Base-by-base conservation (phyloP, 371 early-diverging fungal genomes). In the Rhizomucor miehei region DNA sequence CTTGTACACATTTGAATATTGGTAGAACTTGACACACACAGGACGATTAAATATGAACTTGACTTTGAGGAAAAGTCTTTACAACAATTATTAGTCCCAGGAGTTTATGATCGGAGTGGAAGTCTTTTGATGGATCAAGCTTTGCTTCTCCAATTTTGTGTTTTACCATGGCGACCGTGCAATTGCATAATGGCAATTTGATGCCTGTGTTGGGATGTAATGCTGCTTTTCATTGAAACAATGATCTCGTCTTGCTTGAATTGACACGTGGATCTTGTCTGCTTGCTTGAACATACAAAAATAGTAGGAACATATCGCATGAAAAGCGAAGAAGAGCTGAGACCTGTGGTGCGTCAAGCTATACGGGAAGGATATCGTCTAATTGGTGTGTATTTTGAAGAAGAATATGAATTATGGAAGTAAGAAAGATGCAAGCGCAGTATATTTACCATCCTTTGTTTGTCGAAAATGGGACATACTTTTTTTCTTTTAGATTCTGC, bases 281-380 rank as follows among this genome's bases (percentile, higher is more conserved):
- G 3, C 5, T 29, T 29, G 8, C 8, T 29, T 29, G 29, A 8
- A 29, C 8, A n/a, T 8, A 13, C 14, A 16, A 14, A 20, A 11
- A 24, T 43, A 89, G 88, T 89, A 56, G 91, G 90, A 14, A 91
- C 91, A 0, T 91, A 85, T 63, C 76, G 86, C 14, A 68, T 91
- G 52, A 72, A 65, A 37, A 73, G 78, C 14, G 70, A 71, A 24
- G 73, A 70, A n/a, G 71, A 62, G 14, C 52, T 82, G 21, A 56
- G 73, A 14, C 54, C 64, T 1, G 77, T 79, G 6, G 57, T 91
- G 13, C 69, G 63, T 11, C 71, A 74, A 54, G 90, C 88, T 0
- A 62, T 91, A 14, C 60, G 60, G 12, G 48, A 68, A 5, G 90
- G 90, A 20, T 91, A 91, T 65, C 71, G 89, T 25, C 66, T 86